Conservation (phyloP, 352 stramenopile genomes). For the Globisporangium canariense region DNA sequence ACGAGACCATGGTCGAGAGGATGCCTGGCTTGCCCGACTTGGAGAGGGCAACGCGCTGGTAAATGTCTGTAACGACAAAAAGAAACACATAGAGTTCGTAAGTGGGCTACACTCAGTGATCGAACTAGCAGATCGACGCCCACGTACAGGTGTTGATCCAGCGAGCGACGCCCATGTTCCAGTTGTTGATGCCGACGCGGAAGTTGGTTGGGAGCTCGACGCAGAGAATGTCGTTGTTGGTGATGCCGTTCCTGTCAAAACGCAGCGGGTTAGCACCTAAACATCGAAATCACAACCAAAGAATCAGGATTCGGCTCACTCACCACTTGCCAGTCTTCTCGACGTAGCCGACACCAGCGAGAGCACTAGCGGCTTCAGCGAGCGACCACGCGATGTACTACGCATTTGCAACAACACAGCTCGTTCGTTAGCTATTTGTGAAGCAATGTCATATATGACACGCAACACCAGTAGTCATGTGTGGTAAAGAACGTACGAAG, state of each 20-base stretch:
- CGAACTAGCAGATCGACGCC: neutral
- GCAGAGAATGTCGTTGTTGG: conserved; percentile 82
- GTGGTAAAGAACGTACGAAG: conserved; percentile 48
- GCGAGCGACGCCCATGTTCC: conserved; percentile 83
- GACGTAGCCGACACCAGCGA: conserved; percentile 80
- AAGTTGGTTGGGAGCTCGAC: conserved; percentile 86
- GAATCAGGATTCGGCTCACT: neutral
- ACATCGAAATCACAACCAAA: neutral
- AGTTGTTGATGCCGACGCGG: conserved; percentile 86
- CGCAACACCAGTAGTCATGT: neutral
- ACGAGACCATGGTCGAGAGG: conserved; percentile 71
- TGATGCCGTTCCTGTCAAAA: conserved; percentile 72
- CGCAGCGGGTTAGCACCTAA: neutral
- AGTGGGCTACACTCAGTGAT: neutral
- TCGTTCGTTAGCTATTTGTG: neutral
- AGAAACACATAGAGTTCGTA: neutral
- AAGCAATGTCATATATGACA: neutral
- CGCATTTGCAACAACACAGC: neutral
- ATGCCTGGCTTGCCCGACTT: conserved; percentile 74
- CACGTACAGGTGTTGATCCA: conserved; percentile 85
- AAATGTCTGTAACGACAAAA: conserved; percentile 57
- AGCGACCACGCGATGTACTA: conserved; percentile 88
- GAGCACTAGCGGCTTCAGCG: conserved; percentile 64
- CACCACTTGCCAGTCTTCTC: conserved; percentile 74
- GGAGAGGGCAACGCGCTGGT: conserved; percentile 77